phyloP scores from a whole-genome alignment of 2,329 filamentous ascomycete genomes.

The Ascochyta koolunga region DNA sequence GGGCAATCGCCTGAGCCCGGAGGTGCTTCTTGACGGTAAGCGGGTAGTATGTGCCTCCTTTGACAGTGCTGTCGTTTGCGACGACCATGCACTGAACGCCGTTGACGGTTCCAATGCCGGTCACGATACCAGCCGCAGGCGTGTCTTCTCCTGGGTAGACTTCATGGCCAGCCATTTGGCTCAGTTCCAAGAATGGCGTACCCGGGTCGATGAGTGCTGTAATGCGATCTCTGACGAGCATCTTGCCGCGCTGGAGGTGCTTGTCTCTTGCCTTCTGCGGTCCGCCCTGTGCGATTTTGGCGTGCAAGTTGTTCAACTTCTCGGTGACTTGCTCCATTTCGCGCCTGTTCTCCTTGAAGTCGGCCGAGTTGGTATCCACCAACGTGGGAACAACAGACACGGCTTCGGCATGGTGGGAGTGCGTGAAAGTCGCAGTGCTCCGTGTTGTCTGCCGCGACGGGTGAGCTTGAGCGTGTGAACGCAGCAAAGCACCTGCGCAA shows the following conservation, averaged over 20 bases:
- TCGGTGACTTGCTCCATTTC: conserved; percentile 77
- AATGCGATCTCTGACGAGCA: conserved; percentile 89
- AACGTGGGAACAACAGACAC: conserved; percentile 79
- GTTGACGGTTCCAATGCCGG: conserved; percentile 86
- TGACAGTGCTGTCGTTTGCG: conserved; percentile 95
- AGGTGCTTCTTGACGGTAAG: conserved; percentile 98
- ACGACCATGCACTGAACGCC: conserved; percentile 92
- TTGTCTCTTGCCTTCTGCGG: conserved; percentile 83
- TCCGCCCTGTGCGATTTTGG: conserved; percentile 75
- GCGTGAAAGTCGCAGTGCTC: conserved; percentile 75
- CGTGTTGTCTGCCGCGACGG: conserved; percentile 20
- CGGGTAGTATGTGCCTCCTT: conserved; percentile 95
- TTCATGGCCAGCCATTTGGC: conserved; percentile 83
- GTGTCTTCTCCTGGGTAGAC: conserved; percentile 88
- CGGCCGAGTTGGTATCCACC: conserved; percentile 77
- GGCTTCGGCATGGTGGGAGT: conserved; percentile 79
- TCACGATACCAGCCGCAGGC: conserved; percentile 88
- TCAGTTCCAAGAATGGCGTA: conserved; percentile 91
- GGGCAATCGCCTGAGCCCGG: conserved; percentile 85
- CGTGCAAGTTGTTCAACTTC: conserved; percentile 72
- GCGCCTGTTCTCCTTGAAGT: conserved; percentile 79
- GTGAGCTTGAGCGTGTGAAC: conserved; percentile 21
- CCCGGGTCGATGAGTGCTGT: conserved; percentile 87
- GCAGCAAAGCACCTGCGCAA: conserved; percentile 18
- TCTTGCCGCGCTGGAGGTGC: conserved; percentile 86